Percentiles rank a stretch among this genome's conserved stretches.
Evolutionary conservation across 139 green algal species (phyloP).

Genomic region (Asterochloris erici): DNA sequence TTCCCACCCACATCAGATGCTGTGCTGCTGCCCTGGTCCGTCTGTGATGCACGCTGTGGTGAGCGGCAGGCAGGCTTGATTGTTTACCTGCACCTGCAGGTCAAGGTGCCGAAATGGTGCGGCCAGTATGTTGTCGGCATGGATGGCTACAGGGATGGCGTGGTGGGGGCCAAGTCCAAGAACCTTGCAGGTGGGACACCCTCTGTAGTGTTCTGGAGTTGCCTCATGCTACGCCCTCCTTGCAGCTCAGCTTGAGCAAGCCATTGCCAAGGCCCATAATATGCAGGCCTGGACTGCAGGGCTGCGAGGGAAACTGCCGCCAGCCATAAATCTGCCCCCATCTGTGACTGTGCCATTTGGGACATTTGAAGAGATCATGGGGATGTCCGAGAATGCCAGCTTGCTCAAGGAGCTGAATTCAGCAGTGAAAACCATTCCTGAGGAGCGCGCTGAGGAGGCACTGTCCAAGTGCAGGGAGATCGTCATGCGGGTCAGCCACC

Average conservation of each 20-base stretch:
- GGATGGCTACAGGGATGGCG: slow-evolving; percentile 77
- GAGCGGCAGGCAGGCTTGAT: background rate
- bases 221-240: too few relatives aligned
- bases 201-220: too few relatives aligned
- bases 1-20: too few relatives aligned
- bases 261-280: background rate
- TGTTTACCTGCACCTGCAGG: slow-evolving; percentile 35
- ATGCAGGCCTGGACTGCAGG: slow-evolving; percentile 1
- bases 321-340: slow-evolving; percentile 81
- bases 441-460: slow-evolving; percentile 25
- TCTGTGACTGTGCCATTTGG: slow-evolving; percentile 93
- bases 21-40: too few relatives aligned
- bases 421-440: slow-evolving; percentile 40
- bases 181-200: slow-evolving; percentile 75
- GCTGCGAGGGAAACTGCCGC: slow-evolving; percentile 83
- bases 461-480: slow-evolving; percentile 47
- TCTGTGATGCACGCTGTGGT: too few relatives aligned
- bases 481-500: slow-evolving; percentile 31
- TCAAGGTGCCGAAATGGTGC: slow-evolving; percentile 61
- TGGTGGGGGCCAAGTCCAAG: slow-evolving; percentile 95
- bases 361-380: slow-evolving; percentile 85
- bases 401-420: slow-evolving; percentile 49
- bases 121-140: slow-evolving; percentile 88
- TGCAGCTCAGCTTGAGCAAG: background rate
- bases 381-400: slow-evolving; percentile 56